Evolutionary conservation across 805 yeast genomes (phyloP), one percentile per base, ranked within the genome.

Genomic region (Saturnispora gosingensis): DNA sequence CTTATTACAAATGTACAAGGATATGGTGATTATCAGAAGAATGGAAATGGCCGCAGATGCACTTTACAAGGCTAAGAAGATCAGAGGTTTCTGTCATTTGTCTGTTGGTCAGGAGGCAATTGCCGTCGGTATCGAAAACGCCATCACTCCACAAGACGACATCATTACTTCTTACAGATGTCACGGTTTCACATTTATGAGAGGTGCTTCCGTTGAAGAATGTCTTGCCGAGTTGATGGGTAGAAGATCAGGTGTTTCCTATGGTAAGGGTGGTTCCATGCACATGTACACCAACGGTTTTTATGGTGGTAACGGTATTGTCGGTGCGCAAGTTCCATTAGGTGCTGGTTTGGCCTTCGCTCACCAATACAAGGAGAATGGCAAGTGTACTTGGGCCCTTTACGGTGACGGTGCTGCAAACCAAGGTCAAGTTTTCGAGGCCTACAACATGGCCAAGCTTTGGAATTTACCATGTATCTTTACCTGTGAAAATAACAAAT

Each of bases 361-460:
- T 59, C 98, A 93, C 76, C 89, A 89, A 75, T 93, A 93, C 77
- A 81, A 80, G 69, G 81, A 82, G 66, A 89, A 88, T 65, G 64
- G 67, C 50, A 81, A 82, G 62, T 88, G 91, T 66, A 80, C 95
- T 54, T 91, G 89, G 72, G 73, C 95, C 53, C 74, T 93, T 58
- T 93, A 93, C 74, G 99, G 99, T 74, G 99, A 93, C 68, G 99
- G 99, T 80, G 99, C 99, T 50, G 84, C 98, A 58, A 93, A 93
- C 78, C 99, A 93, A 76, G 99, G 99, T 70, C 99, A 93, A 77
- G 97, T 90, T 56, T 93, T 93, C 63, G 99, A 93, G 77, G 70
- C 97, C 49, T 93, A 78, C 80, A 93, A 93, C 82, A 93, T 93
- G 98, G 99, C 99, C 67, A 93, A 93, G 75, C 81, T 93, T 69